These are phyloP conservation scores for Parathielavia appendiculata DNA, from an alignment of 495 filamentous ascomycete species.

Conservation along the genomic window DNA sequence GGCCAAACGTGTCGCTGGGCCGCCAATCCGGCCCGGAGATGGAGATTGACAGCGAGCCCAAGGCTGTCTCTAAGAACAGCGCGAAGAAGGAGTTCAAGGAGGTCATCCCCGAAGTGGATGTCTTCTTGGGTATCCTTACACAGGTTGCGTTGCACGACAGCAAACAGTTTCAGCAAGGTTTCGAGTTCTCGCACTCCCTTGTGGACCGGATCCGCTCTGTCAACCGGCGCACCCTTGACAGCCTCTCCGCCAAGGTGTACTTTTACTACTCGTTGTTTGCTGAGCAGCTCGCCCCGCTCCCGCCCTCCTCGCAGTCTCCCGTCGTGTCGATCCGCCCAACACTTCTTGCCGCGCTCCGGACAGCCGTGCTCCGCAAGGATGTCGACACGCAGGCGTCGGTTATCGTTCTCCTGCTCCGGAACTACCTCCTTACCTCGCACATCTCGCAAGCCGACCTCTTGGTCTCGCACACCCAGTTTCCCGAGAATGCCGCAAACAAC, in stretches of 20 bases:
- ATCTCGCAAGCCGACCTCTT: slow-evolving; percentile 95
- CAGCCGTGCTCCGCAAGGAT: slow-evolving; percentile 91
- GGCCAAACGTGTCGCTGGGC: slow-evolving; percentile 56
- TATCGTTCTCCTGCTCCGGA: slow-evolving; percentile 89
- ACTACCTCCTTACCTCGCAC: slow-evolving; percentile 92
- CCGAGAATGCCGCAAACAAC: slow-evolving; percentile 87
- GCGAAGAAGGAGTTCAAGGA: slow-evolving; percentile 62
- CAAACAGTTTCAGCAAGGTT: slow-evolving; percentile 70
- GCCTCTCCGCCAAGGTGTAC: slow-evolving; percentile 90
- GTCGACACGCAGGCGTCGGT: slow-evolving; percentile 92
- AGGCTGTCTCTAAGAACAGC: slow-evolving; percentile 43
- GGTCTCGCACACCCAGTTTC: slow-evolving; percentile 91
- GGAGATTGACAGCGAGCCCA: slow-evolving; percentile 68
- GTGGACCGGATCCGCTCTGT: slow-evolving; percentile 78
- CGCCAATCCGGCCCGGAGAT: slow-evolving; percentile 56
- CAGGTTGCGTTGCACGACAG: slow-evolving; percentile 87
- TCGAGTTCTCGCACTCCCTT: slow-evolving; percentile 74
- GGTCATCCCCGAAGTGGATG: slow-evolving; percentile 80
- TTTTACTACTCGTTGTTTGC: slow-evolving; percentile 95
- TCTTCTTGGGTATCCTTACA: slow-evolving; percentile 81
- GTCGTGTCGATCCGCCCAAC: slow-evolving; percentile 80
- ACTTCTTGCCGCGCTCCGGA: slow-evolving; percentile 82
- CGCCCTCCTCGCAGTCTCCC: slow-evolving; percentile 78
- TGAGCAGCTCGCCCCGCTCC: slow-evolving; percentile 78
- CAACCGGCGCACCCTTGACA: slow-evolving; percentile 91